Base-by-base conservation (phyloP, 2,329 filamentous ascomycete species). In the Aspergillus clavatus region DNA sequence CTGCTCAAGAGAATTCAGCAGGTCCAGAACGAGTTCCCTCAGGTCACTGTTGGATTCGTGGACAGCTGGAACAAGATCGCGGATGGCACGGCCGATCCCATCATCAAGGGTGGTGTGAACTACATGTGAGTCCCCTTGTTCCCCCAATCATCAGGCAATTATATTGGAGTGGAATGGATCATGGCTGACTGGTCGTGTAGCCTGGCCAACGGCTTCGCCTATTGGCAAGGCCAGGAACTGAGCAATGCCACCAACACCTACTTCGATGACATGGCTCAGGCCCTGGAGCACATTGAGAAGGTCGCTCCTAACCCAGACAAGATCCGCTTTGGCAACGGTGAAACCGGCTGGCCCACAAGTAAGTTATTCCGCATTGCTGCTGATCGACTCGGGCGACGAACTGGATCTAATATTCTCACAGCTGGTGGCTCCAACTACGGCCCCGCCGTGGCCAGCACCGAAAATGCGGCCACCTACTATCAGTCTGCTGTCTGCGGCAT, bases 21-120 rank as follows among this genome's bases (percentile, higher is more conserved):
- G 40, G 77, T 85, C 51, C 79, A 81, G 70, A 62, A 69, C 31
- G 69, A 76, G 62, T 83, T 61, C 72, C 76, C 54, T 21, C 68
- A 68, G 29, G 71, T 81, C 56, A 78, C 76, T 54, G 73, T 86
- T 36, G 83, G 84, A 40, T 86, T 81, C 8, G 84, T 83, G 6
- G 84, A 87, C 67, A 81, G 76, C 61, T 87, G 84, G 84, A 87
- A 86, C 71, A 85, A 84, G 67, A 83, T 75, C 59, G 74, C 78
- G 38, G 83, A 86, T 60, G 83, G 82, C 29, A 85, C 83, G 21
- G 83, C 79, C 29, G 79, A 87, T 63, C 72, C 78, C 11, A 70
- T 86, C 52, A 78, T 86, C 57, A 65, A 67, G 42, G 76, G 75
- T 38, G 78, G 76, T 41, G 80, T 84, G 41, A 79, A 78, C 45